Conservation (phyloP, 208 protist species). For the Angomonas deanei region DNA sequence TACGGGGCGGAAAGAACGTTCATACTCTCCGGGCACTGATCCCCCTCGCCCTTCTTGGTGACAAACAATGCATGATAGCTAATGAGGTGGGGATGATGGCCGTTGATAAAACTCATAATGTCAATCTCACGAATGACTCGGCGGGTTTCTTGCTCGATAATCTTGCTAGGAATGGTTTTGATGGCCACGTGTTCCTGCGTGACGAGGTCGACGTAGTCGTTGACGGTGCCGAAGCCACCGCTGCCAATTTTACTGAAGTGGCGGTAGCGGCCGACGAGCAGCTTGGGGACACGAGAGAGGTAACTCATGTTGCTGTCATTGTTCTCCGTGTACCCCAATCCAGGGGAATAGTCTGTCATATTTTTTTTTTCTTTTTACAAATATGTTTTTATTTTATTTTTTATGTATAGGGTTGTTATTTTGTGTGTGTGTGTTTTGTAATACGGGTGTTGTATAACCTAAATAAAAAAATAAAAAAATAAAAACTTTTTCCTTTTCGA, state of each 20-base stretch:
- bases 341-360: not conserved
- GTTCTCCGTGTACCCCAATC: no score
- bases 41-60: constrained; percentile 83
- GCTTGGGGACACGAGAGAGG: not conserved
- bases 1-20: constrained; percentile 20
- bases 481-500: not conserved
- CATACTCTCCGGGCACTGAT: not conserved
- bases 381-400: constrained; percentile 7
- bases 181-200: constrained; percentile 78
- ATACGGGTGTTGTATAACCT: not conserved
- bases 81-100: constrained; percentile 91
- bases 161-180: constrained; percentile 84
- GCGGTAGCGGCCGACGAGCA: constrained; percentile 73
- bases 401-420: not conserved
- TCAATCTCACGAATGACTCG: constrained; percentile 94
- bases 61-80: constrained; percentile 94
- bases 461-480: constrained; percentile 6
- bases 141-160: constrained; percentile 89
- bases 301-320: constrained; percentile 5
- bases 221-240: constrained; percentile 97
- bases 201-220: constrained; percentile 88
- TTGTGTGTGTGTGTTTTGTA: not conserved
- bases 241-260: constrained; percentile 67
- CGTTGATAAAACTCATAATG: constrained; percentile 93
- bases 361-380: constrained; percentile 2